Evolutionary conservation across 805 yeast genomes (phyloP).

Genomic region (Candida glaebosa): DNA sequence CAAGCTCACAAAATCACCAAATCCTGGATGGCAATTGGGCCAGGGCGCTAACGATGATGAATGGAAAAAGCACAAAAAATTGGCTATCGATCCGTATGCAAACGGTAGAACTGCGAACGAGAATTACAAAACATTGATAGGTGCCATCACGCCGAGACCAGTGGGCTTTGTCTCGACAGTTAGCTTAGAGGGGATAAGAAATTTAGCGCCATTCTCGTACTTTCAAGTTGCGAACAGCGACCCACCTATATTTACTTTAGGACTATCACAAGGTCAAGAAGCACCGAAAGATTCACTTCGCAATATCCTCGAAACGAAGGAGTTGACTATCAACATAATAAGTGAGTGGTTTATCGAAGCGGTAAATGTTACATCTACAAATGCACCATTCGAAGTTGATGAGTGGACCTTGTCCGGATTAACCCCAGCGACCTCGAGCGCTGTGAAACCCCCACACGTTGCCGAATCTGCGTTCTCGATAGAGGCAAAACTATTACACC

Average conservation of each 20-base stretch:
- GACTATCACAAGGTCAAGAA: conserved; percentile 39
- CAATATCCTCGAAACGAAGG: conserved; percentile 49
- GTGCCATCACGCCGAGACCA: conserved; percentile 59
- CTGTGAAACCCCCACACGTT: conserved; percentile 54
- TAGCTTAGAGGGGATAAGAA: conserved; percentile 37
- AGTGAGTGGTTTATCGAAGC: conserved; percentile 67
- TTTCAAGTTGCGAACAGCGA: conserved; percentile 46
- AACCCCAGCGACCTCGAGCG: conserved; percentile 40
- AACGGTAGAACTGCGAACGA: conserved; percentile 35
- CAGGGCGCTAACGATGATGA: conserved; percentile 43
- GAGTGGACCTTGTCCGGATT: conserved; percentile 58
- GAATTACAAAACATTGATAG: conserved; percentile 50
- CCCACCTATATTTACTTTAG: conserved; percentile 57
- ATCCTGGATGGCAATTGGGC: conserved; percentile 42
- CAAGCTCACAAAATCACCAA: conserved; percentile 21
- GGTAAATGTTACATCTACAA: conserved; percentile 47
- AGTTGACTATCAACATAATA: conserved; percentile 53
- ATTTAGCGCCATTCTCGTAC: conserved; percentile 62
- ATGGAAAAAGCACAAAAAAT: conserved; percentile 45
- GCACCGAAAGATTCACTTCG: conserved; percentile 47
- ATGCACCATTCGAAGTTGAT: conserved; percentile 47
- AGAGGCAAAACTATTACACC: conserved; percentile 48
- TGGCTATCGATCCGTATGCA: conserved; percentile 47
- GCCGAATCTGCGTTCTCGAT: conserved; percentile 60
- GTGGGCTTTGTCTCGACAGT: conserved; percentile 55